phyloP scores from a whole-genome alignment of 768 basidiomycete species.

The Brasilioporus rufonigricans region DNA sequence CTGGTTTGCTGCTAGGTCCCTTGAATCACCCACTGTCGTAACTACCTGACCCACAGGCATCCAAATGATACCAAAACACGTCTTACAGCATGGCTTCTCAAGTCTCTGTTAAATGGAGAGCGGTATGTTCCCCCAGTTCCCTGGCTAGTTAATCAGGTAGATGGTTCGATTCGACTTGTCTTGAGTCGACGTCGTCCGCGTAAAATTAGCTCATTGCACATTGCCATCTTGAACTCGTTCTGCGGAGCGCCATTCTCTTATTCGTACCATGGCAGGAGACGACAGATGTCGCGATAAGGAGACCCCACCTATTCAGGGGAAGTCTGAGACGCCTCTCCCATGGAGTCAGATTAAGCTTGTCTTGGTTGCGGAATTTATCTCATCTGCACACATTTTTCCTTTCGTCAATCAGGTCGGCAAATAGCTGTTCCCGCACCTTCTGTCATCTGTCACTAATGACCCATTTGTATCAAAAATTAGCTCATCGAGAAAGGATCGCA shows the following conservation, averaged over 20 bases:
- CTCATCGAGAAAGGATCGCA: slow-evolving; percentile 59
- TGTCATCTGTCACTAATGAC: background rate
- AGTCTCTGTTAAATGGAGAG: no score
- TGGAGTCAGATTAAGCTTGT: slow-evolving; percentile 48
- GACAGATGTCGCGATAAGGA: slow-evolving; percentile 45
- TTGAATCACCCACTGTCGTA: no score
- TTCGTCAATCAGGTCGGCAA: slow-evolving; percentile 55
- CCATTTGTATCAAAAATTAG: slow-evolving; percentile 21
- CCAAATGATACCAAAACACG: no score
- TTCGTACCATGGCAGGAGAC: background rate
- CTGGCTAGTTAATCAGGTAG: no score
- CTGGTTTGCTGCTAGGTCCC: no score
- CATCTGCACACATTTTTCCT: slow-evolving; percentile 55
- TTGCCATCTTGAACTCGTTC: background rate
- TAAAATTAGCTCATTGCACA: no score
- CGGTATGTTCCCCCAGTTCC: no score
- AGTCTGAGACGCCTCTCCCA: slow-evolving; percentile 33
- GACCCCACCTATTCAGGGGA: slow-evolving; percentile 39
- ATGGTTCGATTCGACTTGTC: no score
- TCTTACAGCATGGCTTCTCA: no score
- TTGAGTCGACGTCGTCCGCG: no score
- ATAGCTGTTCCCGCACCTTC: background rate
- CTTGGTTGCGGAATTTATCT: slow-evolving; percentile 54
- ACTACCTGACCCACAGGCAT: no score
- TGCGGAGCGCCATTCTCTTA: background rate